A percentile compares a stretch with the other conserved stretches of the same genome.
These are phyloP conservation scores for Betula pendula DNA, from an alignment of 306 rosid genomes.

Conservation along the genomic window DNA sequence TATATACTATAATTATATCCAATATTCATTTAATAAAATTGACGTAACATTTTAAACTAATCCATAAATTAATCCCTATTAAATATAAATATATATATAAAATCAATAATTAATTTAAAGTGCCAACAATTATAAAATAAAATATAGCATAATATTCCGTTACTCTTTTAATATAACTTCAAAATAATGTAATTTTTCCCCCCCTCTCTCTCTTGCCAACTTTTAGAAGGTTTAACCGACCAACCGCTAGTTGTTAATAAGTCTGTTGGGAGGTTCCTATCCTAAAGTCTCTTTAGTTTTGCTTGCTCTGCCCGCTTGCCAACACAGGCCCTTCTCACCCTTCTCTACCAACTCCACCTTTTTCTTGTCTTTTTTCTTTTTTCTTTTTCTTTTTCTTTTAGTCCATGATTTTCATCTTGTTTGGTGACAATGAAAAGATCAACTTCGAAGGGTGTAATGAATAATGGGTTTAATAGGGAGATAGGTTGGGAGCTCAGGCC, in stretches of 20 bases:
- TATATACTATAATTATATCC: too few species aligned
- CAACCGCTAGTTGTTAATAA: constrained; percentile 41
- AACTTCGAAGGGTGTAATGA: constrained; percentile 35
- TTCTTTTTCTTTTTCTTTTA: constrained; percentile 31
- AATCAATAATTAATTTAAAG: too few species aligned
- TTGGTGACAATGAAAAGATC: constrained; percentile 49
- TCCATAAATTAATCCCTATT: too few species aligned
- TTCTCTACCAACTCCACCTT: constrained; percentile 34
- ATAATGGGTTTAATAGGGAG: constrained; percentile 33
- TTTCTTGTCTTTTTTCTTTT: neutral
- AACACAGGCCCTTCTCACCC: constrained; percentile 11
- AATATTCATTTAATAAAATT: too few species aligned
- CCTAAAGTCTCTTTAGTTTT: constrained; percentile 43
- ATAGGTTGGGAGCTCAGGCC: constrained; percentile 80
- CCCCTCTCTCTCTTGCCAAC: constrained; percentile 3
- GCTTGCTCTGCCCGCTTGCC: constrained; percentile 37
- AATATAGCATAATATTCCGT: too few species aligned
- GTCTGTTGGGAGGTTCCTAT: constrained; percentile 44
- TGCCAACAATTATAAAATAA: too few species aligned
- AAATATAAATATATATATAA: too few species aligned
- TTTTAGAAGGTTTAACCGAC: constrained; percentile 36
- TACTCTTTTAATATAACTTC: neutral
- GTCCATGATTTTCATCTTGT: constrained; percentile 29
- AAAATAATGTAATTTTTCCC: neutral
- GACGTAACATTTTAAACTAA: too few species aligned